Percentiles rank a stretch among this genome's conserved stretches.
phyloP scores from a whole-genome alignment of 2,329 filamentous ascomycete genomes.

The Curvularia eragrostidis region DNA sequence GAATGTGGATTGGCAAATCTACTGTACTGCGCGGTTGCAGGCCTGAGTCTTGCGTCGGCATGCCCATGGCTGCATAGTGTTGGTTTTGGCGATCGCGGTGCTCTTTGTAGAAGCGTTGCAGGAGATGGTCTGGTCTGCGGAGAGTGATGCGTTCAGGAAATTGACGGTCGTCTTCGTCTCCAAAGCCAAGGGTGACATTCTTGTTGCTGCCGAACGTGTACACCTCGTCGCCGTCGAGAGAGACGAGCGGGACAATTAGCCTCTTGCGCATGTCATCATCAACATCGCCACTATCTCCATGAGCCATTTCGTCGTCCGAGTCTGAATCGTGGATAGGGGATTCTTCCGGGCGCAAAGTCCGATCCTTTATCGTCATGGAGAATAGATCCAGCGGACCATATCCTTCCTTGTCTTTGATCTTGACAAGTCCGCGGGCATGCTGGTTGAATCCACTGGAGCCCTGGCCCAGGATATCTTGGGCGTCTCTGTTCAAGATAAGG shows the following conservation, averaged over 20 bases:
- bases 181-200: conserved; percentile 88
- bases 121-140: conserved; percentile 76
- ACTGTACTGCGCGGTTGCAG: conserved; percentile 48
- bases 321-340: conserved; percentile 54
- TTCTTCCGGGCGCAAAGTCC: conserved; percentile 62
- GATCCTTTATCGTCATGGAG: conserved; percentile 80
- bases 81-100: conserved; percentile 60
- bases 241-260: conserved; percentile 37
- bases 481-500: conserved; percentile 79
- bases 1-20: conserved; percentile 75
- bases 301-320: conserved; percentile 58
- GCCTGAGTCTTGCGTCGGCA: conserved; percentile 30
- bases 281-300: conserved; percentile 54
- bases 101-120: conserved; percentile 76
- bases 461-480: conserved; percentile 68
- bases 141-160: conserved; percentile 85
- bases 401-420: conserved; percentile 93
- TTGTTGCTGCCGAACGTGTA: conserved; percentile 97
- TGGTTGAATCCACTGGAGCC: conserved; percentile 64
- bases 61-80: conserved; percentile 49
- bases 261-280: conserved; percentile 39
- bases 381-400: conserved; percentile 95
- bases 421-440: conserved; percentile 78
- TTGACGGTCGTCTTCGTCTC: conserved; percentile 94
- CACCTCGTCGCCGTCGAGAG: conserved; percentile 77